Base-by-base conservation (phyloP, 805 yeast species). In the Lipomyces chichibuensis region DNA sequence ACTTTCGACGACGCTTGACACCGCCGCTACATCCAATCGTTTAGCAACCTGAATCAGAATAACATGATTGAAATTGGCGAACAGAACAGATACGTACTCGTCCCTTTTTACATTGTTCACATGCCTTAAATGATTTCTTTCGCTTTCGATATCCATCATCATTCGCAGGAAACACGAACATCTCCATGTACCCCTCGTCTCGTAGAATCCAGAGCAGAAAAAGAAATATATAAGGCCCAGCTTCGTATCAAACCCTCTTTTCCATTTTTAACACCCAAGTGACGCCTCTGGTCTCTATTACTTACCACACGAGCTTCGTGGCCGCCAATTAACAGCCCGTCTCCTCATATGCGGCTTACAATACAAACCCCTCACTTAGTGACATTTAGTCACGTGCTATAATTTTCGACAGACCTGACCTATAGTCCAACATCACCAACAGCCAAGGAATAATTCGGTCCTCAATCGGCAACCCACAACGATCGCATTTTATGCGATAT, bases 111-210 rank as follows among this genome's bases (percentile, higher is more conserved):
- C 71, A 68, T 46, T 66, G 69, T 35, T 68, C 71, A 55, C 71
- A 68, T 7, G 71, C 71, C 52, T 66, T 65, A 52, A 58, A 63
- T 17, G 71, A 63, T 29, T 66, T 66, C 59, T 66, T 65, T 17
- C 71, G 53, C 54, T 66, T 59, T 43, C 71, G 64, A 37, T 68
- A 68, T 14, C 67, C 64, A 51, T 68, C 69, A 51, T 68, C 65
- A 57, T 68, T 61, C 4, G 71, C 71, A 32, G 71, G 71, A 43
- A 68, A 68, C 59, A 68, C 69, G 49, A 68, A 63, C 71, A 68
- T 68, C 49, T 43, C 49, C 49, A 43, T 43, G 23, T 17, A 5
- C 49, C 20, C n/a, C 23, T 43, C 49, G 49, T 43, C 23, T 43
- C 23, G 23, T n/a, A 43, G 49, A 43, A 43, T 43, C 49, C 49